These are phyloP conservation scores for Alternaria consortialis DNA, from an alignment of 2,329 filamentous ascomycete genomes.

Conservation along the genomic window DNA sequence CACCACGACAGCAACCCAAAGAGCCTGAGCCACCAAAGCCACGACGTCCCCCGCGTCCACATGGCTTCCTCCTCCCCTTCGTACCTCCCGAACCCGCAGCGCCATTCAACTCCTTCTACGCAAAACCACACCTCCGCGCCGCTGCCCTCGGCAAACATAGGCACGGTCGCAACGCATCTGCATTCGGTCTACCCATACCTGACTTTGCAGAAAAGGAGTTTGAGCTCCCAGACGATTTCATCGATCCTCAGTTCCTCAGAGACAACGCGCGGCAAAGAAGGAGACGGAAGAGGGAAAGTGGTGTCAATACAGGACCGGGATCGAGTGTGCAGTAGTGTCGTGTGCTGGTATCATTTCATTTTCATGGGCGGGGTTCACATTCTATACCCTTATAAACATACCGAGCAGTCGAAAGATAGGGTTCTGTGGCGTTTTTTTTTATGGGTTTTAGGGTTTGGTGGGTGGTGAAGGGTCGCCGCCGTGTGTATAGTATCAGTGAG, in stretches of 20 bases:
- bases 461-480: not conserved
- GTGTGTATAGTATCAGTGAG: not conserved
- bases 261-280: conserved; percentile 70
- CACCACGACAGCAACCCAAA: conserved; percentile 56
- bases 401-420: not conserved
- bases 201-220: conserved; percentile 78
- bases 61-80: conserved; percentile 42
- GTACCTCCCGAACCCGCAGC: conserved; percentile 53
- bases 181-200: conserved; percentile 84
- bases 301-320: not conserved
- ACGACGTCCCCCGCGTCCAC: conserved; percentile 43
- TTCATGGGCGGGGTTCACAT: conserved; percentile 1
- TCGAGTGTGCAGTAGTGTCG: not conserved
- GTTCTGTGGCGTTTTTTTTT: not conserved
- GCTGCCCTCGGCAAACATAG: conserved; percentile 77
- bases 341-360: not conserved
- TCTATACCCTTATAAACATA: conserved; percentile 5
- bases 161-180: conserved; percentile 73
- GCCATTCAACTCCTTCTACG: conserved; percentile 88
- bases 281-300: conserved; percentile 64
- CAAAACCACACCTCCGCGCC: conserved; percentile 80
- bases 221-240: conserved; percentile 72
- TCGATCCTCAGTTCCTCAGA: conserved; percentile 59
- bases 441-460: not conserved
- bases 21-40: conserved; percentile 49